These are phyloP conservation scores for Viola pubescens DNA, from an alignment of 441 rosid genomes.

Conservation along the genomic window DNA sequence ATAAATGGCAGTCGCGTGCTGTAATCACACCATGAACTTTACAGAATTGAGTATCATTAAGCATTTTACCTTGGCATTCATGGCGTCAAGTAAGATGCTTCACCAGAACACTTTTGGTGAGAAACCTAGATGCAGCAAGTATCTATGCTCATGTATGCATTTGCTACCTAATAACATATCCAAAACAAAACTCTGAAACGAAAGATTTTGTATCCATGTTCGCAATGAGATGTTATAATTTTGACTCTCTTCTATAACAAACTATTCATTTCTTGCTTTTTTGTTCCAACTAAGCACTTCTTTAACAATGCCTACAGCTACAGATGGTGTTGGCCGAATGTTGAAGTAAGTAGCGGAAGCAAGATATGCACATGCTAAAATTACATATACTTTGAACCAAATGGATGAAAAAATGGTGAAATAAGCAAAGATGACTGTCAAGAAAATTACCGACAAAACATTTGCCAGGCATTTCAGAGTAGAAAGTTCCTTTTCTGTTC, in stretches of 20 bases:
- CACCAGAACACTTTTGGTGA: neutral
- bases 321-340: conserved; percentile 39
- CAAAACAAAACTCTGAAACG: neutral
- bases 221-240: conserved; percentile 6
- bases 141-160: neutral
- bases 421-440: conserved; percentile 53
- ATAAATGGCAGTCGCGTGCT: too few relatives aligned
- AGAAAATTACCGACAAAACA: conserved; percentile 37
- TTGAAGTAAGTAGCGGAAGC: conserved; percentile 48
- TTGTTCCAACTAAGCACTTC: conserved; percentile 21
- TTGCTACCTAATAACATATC: neutral
- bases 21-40: too few relatives aligned
- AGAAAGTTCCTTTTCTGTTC: conserved; percentile 58
- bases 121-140: neutral
- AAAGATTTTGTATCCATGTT: conserved; percentile 1
- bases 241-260: conserved; percentile 18
- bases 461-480: conserved; percentile 49
- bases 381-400: conserved; percentile 60
- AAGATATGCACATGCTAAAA: conserved; percentile 51
- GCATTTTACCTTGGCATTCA: neutral
- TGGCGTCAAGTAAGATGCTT: neutral
- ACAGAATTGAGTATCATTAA: too few relatives aligned
- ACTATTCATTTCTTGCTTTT: conserved; percentile 24
- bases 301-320: conserved; percentile 20
- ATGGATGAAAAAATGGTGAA: conserved; percentile 56